phyloP scores from a whole-genome alignment of 495 filamentous ascomycete species.

The Viridothelium virens region DNA sequence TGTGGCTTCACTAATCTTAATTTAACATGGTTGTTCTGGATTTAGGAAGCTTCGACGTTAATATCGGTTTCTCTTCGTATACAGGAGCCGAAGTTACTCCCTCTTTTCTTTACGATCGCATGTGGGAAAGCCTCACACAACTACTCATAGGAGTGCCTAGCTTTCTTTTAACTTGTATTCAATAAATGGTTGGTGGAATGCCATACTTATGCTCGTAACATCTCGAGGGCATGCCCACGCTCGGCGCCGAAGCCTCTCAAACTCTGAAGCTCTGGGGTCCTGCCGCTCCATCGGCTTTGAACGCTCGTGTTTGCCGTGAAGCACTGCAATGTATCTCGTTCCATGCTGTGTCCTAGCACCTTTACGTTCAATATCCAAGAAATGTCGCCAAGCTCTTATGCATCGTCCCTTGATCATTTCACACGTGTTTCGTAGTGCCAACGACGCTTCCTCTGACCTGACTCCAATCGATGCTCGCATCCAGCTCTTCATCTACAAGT shows the following conservation, averaged over 20 bases:
- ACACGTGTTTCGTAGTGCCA: conserved; percentile 71
- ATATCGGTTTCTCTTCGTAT: background rate
- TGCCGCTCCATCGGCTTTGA: background rate
- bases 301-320: background rate
- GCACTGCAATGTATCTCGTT: too few relatives aligned
- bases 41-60: background rate
- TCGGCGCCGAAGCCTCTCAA: background rate
- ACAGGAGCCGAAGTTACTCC: too few relatives aligned
- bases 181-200: background rate
- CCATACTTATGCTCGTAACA: background rate
- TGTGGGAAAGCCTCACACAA: too few relatives aligned
- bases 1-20: too few relatives aligned
- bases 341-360: too few relatives aligned
- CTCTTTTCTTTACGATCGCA: too few relatives aligned
- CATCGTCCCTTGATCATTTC: conserved; percentile 24
- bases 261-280: background rate
- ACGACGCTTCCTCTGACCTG: conserved; percentile 81
- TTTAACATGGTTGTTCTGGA: background rate
- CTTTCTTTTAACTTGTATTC: too few relatives aligned
- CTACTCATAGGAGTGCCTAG: too few relatives aligned
- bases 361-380: background rate
- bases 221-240: background rate
- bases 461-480: conserved; percentile 81
- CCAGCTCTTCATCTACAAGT: conserved; percentile 79
- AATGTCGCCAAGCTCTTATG: background rate